Base-by-base conservation (phyloP, 805 yeast species). In the Komagataella pastoris region DNA sequence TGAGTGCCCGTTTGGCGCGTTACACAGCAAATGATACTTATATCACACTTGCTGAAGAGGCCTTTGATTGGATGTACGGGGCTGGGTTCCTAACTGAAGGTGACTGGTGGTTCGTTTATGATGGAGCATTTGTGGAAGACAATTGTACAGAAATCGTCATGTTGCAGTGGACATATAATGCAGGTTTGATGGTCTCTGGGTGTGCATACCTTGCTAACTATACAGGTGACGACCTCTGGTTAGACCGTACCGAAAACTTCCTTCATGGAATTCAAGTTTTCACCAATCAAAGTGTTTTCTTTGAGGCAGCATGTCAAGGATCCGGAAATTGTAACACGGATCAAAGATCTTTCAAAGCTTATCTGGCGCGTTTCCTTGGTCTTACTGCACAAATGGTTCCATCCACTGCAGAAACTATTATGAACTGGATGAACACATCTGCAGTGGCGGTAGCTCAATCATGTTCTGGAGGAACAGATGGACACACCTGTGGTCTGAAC, bases 381-480 rank as follows among this genome's bases (percentile, higher is more conserved):
- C 69, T 77, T 53, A 78, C 88, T 2, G 76, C 83, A 17, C 68
- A 75, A 47, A 65, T 85, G 67, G 80, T 77, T 2, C 88, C 88
- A 2, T 66, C 71, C 45, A 70, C 84, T 3, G 65, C 62, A 49
- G 74, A 71, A 49, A 61, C 65, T 3, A 77, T 85, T 55, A 68
- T 60, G 56, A 23, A 36, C 19, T 47, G 24, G 19, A 46, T 67
- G 23, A 51, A 58, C 61, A 46, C 66, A 36, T 79, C 83, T 18
- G 85, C 88, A 2, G 53, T 55, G 21, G 96, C 82, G 24, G 96
- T 95, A 1, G 91, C 90, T 2, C 67, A 68, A 49, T 77, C 91
- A 1, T 88, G 96, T 66, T 70, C 81, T 1, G 96, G 96, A 54
- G 97, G 97, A 59, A 54, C 67, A 4, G 97, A 90, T 64, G 88